phyloP scores from a whole-genome alignment of 2,329 filamentous ascomycete species.

The Coleophoma eucalyptorum region DNA sequence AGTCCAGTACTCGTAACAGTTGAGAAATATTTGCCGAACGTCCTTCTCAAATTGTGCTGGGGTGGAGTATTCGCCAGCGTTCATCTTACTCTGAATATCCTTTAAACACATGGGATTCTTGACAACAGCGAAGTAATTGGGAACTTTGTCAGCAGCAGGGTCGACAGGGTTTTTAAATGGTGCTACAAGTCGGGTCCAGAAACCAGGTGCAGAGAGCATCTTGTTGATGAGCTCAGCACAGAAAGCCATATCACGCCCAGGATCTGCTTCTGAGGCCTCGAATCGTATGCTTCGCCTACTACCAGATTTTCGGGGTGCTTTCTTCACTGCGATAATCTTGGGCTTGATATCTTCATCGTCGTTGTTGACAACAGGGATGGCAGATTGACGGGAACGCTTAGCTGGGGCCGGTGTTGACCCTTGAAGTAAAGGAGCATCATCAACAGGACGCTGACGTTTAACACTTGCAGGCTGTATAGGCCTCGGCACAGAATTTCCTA shows the following conservation, averaged over 20 bases:
- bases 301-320: constrained; percentile 17
- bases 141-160: constrained; percentile 51
- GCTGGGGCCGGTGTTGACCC: background rate
- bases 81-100: constrained; percentile 59
- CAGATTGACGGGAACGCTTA: constrained; percentile 20
- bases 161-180: constrained; percentile 59
- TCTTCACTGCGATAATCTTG: constrained; percentile 8
- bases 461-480: constrained; percentile 40
- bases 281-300: background rate
- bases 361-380: constrained; percentile 6
- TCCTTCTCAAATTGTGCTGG: constrained; percentile 53
- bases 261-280: constrained; percentile 1
- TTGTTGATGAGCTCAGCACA: constrained; percentile 53
- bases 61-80: constrained; percentile 44
- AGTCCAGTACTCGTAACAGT: constrained; percentile 62
- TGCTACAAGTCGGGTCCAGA: constrained; percentile 63
- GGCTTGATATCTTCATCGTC: constrained; percentile 18
- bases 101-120: constrained; percentile 59
- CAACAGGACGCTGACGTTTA: background rate
- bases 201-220: constrained; percentile 61
- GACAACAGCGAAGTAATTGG: constrained; percentile 58
- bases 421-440: constrained; percentile 7
- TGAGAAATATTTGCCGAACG: constrained; percentile 58
- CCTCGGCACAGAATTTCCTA: constrained; percentile 45
- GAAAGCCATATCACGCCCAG: constrained; percentile 49